Conservation (phyloP, 768 basidiomycete species). For the Leccinum ochraceum region DNA sequence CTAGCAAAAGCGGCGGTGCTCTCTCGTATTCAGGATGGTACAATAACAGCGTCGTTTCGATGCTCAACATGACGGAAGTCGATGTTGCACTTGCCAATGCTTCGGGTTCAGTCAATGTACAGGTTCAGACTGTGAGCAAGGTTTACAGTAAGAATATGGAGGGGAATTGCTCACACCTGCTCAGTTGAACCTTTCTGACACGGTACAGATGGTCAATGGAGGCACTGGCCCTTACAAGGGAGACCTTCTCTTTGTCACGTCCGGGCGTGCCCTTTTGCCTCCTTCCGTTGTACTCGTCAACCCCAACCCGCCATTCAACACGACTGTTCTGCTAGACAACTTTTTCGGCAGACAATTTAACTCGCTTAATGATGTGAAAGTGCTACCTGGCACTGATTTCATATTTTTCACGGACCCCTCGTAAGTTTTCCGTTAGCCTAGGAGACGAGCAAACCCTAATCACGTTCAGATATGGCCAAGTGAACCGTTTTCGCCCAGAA, state of each 20-base stretch:
- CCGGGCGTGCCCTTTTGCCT: conserved; percentile 63
- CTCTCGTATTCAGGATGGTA: conserved; percentile 64
- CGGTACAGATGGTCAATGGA: conserved; percentile 70
- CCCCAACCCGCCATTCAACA: conserved; percentile 61
- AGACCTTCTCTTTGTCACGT: conserved; percentile 60
- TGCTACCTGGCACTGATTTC: conserved; percentile 64
- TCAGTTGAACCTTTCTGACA: conserved; percentile 58
- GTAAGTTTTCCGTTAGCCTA: conserved; percentile 38
- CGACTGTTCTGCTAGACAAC: conserved; percentile 65
- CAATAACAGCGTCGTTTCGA: conserved; percentile 63
- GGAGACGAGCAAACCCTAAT: neutral
- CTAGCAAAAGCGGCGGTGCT: conserved; percentile 65
- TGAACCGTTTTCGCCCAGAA: conserved; percentile 64
- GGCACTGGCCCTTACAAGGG: conserved; percentile 64
- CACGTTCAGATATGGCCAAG: conserved; percentile 55
- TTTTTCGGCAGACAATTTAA: conserved; percentile 81
- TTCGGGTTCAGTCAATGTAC: conserved; percentile 45
- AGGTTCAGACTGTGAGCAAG: conserved; percentile 41
- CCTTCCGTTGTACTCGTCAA: conserved; percentile 67
- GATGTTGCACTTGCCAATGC: conserved; percentile 43
- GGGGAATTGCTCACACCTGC: conserved; percentile 5
- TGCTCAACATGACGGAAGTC: conserved; percentile 60
- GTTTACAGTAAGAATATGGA: neutral
- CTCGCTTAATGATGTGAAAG: conserved; percentile 77
- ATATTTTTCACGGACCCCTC: conserved; percentile 75